Conservation (phyloP, 345 rosid genomes). For the Camelina hispida region DNA sequence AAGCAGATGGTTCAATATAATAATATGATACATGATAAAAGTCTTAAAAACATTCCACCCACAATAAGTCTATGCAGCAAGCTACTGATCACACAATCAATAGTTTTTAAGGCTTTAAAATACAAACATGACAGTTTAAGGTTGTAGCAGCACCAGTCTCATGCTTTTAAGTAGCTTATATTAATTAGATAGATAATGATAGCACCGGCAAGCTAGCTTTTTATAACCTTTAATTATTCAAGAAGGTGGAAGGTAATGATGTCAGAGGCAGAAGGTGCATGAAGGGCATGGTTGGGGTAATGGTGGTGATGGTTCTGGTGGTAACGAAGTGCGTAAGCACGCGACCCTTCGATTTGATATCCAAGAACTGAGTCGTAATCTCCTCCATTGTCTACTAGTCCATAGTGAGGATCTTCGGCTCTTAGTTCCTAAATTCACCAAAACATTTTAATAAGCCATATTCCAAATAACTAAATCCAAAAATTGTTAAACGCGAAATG, state of each 20-base stretch:
- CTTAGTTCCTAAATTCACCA: slow-evolving; percentile 46
- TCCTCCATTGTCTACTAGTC: slow-evolving; percentile 65
- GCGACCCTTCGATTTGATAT: slow-evolving; percentile 51
- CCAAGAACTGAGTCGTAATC: slow-evolving; percentile 57
- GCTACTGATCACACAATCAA: slow-evolving; percentile 32
- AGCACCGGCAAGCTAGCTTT: slow-evolving; percentile 7
- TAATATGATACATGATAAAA: slow-evolving; percentile 15
- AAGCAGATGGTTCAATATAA: slow-evolving; percentile 5
- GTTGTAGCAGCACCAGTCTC: slow-evolving; percentile 20
- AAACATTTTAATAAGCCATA: neutral
- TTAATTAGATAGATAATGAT: slow-evolving; percentile 19
- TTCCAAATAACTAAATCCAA: slow-evolving; percentile 10
- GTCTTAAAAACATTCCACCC: too few species aligned
- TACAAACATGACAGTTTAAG: slow-evolving; percentile 30
- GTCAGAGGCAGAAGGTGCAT: slow-evolving; percentile 46
- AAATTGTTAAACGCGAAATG: neutral
- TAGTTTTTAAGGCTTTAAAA: slow-evolving; percentile 17
- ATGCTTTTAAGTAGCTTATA: slow-evolving; percentile 8
- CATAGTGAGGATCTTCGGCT: slow-evolving; percentile 67
- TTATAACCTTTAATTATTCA: slow-evolving; percentile 20
- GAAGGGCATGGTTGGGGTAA: slow-evolving; percentile 42
- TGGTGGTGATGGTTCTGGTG: slow-evolving; percentile 48
- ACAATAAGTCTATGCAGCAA: slow-evolving; percentile 29
- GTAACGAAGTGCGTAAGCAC: slow-evolving; percentile 51
- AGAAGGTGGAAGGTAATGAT: slow-evolving; percentile 49